phyloP scores from a whole-genome alignment of 306 rosid species.

The Citrullus colocynthis region DNA sequence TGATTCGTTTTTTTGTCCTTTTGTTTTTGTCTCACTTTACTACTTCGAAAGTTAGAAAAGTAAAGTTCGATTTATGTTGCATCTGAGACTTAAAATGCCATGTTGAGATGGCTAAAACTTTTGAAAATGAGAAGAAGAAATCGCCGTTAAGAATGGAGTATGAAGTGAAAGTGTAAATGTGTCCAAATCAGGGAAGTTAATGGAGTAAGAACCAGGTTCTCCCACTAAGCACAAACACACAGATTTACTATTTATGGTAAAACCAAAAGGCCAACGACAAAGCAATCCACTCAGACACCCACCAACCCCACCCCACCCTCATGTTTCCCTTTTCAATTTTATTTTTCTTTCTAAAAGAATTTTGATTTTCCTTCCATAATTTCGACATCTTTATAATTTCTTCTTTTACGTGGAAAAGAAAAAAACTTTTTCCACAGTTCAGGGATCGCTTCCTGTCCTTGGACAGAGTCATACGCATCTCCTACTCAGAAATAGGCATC shows the following conservation, averaged over 20 bases:
- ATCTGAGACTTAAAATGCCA: background rate
- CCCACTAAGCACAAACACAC: slow-evolving; percentile 16
- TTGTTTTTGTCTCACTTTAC: background rate
- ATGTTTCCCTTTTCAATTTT: slow-evolving; percentile 15
- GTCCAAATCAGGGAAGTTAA: slow-evolving; percentile 12
- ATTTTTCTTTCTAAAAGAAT: background rate
- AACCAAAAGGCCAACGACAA: slow-evolving; percentile 13
- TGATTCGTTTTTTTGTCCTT: background rate
- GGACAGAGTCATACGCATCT: slow-evolving; percentile 31
- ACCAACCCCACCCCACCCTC: slow-evolving; percentile 15
- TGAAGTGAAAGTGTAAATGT: background rate
- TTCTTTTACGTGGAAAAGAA: slow-evolving; percentile 43
- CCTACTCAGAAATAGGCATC: slow-evolving; percentile 43
- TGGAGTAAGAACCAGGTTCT: slow-evolving; percentile 28
- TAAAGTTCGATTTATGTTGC: background rate
- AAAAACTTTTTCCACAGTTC: slow-evolving; percentile 60
- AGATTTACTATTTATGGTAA: slow-evolving; percentile 20
- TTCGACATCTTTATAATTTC: slow-evolving; percentile 29
- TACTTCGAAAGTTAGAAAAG: slow-evolving; percentile 1
- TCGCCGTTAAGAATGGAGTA: background rate
- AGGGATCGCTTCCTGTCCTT: slow-evolving; percentile 39
- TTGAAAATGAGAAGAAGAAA: background rate
- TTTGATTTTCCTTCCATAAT: background rate
- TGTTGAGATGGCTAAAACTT: background rate
- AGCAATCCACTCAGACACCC: slow-evolving; percentile 22